A percentile compares a stretch with the other conserved stretches of the same genome.
Conservation (phyloP, 1,284 basidiomycete species). For the Sporisorium sorghi region DNA sequence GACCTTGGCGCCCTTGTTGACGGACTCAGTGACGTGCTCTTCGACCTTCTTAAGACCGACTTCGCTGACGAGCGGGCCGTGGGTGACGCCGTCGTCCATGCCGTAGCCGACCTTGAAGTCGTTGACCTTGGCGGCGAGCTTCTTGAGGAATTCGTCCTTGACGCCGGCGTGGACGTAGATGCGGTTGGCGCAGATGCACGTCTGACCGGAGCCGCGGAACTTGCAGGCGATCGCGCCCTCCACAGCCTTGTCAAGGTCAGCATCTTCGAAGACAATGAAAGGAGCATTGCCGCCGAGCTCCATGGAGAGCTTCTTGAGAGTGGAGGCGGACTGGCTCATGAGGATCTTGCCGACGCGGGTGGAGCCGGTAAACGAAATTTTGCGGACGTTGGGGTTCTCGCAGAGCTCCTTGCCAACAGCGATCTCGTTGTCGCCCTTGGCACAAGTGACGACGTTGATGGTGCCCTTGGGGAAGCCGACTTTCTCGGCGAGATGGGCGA, state of each 20-base stretch:
- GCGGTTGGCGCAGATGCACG: constrained; percentile 76
- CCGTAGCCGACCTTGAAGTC: constrained; percentile 92
- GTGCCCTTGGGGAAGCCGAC: constrained; percentile 95
- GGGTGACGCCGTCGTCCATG: constrained; percentile 79
- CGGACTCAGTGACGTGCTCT: constrained; percentile 86
- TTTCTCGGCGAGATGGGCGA: constrained; percentile 83
- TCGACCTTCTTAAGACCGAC: constrained; percentile 88
- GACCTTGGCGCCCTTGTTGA: constrained; percentile 84
- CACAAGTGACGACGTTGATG: constrained; percentile 90
- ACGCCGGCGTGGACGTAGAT: constrained; percentile 75
- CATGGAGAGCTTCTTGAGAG: constrained; percentile 83
- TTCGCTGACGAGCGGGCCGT: constrained; percentile 91
- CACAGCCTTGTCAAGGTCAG: constrained; percentile 92
- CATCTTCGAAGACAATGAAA: constrained; percentile 97
- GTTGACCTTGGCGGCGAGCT: constrained; percentile 84
- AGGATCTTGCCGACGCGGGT: constrained; percentile 91
- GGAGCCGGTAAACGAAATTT: constrained; percentile 92
- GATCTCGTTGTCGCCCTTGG: constrained; percentile 77
- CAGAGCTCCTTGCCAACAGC: constrained; percentile 80
- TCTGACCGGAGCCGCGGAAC: constrained; percentile 92
- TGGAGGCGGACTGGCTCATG: constrained; percentile 83
- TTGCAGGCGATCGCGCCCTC: constrained; percentile 87
- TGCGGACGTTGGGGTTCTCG: constrained; percentile 77
- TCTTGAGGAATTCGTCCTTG: constrained; percentile 86
- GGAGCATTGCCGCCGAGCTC: constrained; percentile 81